These are phyloP conservation scores for Lichtheimia ornata DNA, from an alignment of 371 early-diverging fungal genomes.

Conservation along the genomic window DNA sequence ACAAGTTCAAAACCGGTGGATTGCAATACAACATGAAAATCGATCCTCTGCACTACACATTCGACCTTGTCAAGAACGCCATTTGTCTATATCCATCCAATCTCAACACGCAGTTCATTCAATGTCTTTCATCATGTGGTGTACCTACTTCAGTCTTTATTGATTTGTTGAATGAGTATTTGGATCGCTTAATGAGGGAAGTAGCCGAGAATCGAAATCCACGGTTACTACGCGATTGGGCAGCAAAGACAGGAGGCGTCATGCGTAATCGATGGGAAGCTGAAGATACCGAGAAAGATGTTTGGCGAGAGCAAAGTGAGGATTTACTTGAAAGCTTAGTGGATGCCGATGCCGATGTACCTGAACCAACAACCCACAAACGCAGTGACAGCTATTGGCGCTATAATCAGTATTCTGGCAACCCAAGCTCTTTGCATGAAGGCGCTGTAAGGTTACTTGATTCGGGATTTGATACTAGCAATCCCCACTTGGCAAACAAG, in stretches of 20 bases:
- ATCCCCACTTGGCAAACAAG: slow-evolving; percentile 40
- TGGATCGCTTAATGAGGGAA: slow-evolving; percentile 27
- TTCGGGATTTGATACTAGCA: slow-evolving; percentile 47
- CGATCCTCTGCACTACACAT: slow-evolving; percentile 44
- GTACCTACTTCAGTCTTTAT: slow-evolving; percentile 39
- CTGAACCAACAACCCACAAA: neutral
- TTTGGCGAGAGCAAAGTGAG: slow-evolving; percentile 30
- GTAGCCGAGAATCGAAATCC: slow-evolving; percentile 34
- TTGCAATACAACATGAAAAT: slow-evolving; percentile 22
- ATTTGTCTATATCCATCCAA: slow-evolving; percentile 38
- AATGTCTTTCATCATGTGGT: slow-evolving; percentile 41
- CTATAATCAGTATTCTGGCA: slow-evolving; percentile 36
- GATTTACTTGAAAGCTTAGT: slow-evolving; percentile 18
- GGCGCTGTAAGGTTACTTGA: slow-evolving; percentile 38
- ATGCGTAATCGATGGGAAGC: slow-evolving; percentile 38
- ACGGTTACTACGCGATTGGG: slow-evolving; percentile 40
- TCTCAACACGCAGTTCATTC: slow-evolving; percentile 53
- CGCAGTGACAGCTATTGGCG: slow-evolving; percentile 9
- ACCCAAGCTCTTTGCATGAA: slow-evolving; percentile 35
- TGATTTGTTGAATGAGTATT: slow-evolving; percentile 37
- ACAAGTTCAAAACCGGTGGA: slow-evolving; percentile 45
- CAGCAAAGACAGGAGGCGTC: slow-evolving; percentile 25
- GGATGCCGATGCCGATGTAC: slow-evolving; percentile 4
- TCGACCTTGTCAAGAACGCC: slow-evolving; percentile 43
- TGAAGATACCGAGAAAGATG: slow-evolving; percentile 27